Conservation (phyloP, 768 basidiomycete species). For the Guyanaporus albipodus region DNA sequence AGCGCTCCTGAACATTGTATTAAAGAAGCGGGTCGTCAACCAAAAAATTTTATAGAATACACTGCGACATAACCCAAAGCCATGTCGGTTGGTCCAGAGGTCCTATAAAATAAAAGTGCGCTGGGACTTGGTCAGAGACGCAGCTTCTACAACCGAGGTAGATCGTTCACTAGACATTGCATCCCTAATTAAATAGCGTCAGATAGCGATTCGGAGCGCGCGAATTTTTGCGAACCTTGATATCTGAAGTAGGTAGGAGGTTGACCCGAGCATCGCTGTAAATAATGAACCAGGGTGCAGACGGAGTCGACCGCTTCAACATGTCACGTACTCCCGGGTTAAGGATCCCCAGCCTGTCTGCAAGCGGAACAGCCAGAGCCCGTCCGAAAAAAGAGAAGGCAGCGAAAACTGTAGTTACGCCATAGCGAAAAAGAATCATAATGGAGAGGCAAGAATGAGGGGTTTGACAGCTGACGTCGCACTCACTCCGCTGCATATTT, state of each 20-base stretch:
- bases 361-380: background rate
- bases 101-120: background rate
- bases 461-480: background rate
- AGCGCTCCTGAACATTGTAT: conserved; percentile 41
- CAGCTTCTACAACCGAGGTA: background rate
- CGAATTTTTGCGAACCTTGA: background rate
- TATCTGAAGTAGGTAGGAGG: background rate
- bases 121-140: background rate
- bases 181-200: background rate
- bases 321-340: background rate
- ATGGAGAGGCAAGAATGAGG: background rate
- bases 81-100: background rate
- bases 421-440: background rate
- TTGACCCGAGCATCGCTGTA: background rate
- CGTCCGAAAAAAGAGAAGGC: background rate
- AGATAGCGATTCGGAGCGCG: background rate
- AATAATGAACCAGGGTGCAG: background rate
- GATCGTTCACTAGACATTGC: background rate
- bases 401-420: background rate
- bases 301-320: background rate
- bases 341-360: background rate
- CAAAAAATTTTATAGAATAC: too few relatives aligned
- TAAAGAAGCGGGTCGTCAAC: too few relatives aligned
- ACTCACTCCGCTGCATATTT: too few relatives aligned
- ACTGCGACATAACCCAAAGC: too few relatives aligned